Evolutionary conservation across 139 green algal genomes (phyloP).

Genomic region (Volvox reticuliferus): DNA sequence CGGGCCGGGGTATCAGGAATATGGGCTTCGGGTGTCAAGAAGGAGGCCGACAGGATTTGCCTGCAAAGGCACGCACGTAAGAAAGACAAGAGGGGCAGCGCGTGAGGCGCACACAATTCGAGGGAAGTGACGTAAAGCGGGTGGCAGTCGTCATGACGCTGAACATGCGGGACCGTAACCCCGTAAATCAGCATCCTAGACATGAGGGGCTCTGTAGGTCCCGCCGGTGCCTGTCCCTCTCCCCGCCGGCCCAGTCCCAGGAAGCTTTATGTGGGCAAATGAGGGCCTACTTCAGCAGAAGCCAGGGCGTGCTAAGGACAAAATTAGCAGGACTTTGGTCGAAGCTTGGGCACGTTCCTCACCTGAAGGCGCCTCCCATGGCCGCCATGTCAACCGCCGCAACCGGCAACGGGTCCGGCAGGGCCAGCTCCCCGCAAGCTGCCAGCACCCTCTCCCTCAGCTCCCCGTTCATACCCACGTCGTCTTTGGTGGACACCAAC

Average conservation of each 20-base stretch:
- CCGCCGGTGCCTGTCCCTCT: too few species aligned
- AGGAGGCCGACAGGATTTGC: not conserved
- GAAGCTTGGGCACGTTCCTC: not conserved
- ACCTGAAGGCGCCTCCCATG: constrained; percentile 38
- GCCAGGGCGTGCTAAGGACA: too few species aligned
- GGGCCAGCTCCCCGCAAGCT: constrained; percentile 16
- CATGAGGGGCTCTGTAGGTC: too few species aligned
- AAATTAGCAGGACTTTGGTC: too few species aligned
- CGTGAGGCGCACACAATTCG: too few species aligned
- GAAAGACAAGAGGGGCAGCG: not conserved
- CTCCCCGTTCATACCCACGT: constrained; percentile 65
- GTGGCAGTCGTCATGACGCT: too few species aligned
- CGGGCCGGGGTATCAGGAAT: constrained; percentile 56
- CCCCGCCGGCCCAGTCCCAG: too few species aligned
- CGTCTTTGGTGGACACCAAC: constrained; percentile 73
- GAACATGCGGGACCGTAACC: too few species aligned
- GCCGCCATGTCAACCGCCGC: constrained; percentile 9
- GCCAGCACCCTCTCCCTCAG: constrained; percentile 1
- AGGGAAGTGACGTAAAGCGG: too few species aligned
- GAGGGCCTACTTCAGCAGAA: too few species aligned
- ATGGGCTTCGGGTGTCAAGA: constrained; percentile 25
- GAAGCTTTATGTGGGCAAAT: too few species aligned
- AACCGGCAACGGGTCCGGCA: constrained; percentile 40
- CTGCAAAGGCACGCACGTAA: not conserved
- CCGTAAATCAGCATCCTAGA: too few species aligned